Conservation (phyloP, 192 early-diverging fungal genomes). For the Podila epigama region DNA sequence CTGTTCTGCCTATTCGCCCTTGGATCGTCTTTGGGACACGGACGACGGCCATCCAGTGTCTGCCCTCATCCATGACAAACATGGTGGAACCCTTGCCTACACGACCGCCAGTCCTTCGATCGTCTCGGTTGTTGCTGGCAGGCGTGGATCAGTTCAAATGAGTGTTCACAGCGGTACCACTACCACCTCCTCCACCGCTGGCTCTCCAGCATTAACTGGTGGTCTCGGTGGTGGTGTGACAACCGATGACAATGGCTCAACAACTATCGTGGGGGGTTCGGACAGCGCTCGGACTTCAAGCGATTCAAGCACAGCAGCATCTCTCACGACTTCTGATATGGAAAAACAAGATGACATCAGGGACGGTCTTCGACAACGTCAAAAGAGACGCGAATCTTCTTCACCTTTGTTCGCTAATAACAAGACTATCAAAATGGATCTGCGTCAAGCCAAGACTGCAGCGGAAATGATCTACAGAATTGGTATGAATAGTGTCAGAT, state of each 20-base stretch:
- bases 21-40: slow-evolving; percentile 29
- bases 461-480: slow-evolving; percentile 39
- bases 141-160: neutral
- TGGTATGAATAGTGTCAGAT: slow-evolving; percentile 11
- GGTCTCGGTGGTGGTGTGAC: too few species aligned
- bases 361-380: neutral
- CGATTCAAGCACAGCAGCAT: slow-evolving; percentile 9
- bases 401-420: neutral
- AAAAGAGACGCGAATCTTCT: neutral
- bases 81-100: slow-evolving; percentile 21
- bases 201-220: too few species aligned
- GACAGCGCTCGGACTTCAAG: slow-evolving; percentile 4
- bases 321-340: slow-evolving; percentile 8
- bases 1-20: slow-evolving; percentile 36
- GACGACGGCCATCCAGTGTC: slow-evolving; percentile 12
- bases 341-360: neutral
- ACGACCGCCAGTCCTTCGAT: neutral
- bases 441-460: slow-evolving; percentile 25
- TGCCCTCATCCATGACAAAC: slow-evolving; percentile 14
- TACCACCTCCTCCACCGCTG: too few species aligned
- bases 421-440: slow-evolving; percentile 24
- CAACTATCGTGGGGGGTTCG: neutral
- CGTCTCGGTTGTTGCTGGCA: neutral
- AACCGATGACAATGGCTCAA: too few species aligned
- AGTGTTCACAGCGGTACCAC: neutral